Evolutionary conservation across 140 eudicot genomes (phyloP).

Genomic region (Erigeron philadelphicus): DNA sequence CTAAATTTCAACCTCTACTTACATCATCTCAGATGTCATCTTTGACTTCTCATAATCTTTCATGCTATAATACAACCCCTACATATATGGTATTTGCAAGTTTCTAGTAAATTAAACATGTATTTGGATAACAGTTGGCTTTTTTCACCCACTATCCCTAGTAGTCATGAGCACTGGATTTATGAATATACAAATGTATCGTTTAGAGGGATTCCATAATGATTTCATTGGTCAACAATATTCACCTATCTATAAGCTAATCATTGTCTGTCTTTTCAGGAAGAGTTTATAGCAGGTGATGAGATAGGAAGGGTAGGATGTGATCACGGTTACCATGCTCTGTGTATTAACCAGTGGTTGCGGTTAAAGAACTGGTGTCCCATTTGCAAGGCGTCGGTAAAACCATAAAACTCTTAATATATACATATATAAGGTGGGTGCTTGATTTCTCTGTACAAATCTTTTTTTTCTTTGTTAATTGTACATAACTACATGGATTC

Average conservation of each 20-base stretch:
- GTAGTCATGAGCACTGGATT: neutral
- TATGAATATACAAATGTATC: neutral
- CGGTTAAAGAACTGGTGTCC: slow-evolving; percentile 83
- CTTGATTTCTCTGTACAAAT: slow-evolving; percentile 27
- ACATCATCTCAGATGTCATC: neutral
- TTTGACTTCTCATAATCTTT: neutral
- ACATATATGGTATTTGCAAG: neutral
- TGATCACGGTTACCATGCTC: slow-evolving; percentile 58
- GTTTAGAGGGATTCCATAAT: neutral
- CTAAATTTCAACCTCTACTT: too few species aligned
- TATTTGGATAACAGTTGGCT: neutral
- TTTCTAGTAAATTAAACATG: neutral
- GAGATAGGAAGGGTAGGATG: slow-evolving; percentile 66
- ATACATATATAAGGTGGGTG: slow-evolving; percentile 11
- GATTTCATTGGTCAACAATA: neutral
- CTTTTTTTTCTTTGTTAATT: neutral
- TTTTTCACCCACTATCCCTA: neutral
- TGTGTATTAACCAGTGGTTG: slow-evolving; percentile 71
- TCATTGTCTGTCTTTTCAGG: slow-evolving; percentile 39
- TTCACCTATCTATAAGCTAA: neutral
- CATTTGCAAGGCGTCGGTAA: slow-evolving; percentile 56
- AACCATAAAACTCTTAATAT: slow-evolving; percentile 16
- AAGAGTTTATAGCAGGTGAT: slow-evolving; percentile 59
- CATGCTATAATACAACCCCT: neutral
- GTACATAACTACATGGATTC: slow-evolving; percentile 30